phyloP scores from a whole-genome alignment of 2,329 filamentous ascomycete genomes.

The Fusarium tricinctum region DNA sequence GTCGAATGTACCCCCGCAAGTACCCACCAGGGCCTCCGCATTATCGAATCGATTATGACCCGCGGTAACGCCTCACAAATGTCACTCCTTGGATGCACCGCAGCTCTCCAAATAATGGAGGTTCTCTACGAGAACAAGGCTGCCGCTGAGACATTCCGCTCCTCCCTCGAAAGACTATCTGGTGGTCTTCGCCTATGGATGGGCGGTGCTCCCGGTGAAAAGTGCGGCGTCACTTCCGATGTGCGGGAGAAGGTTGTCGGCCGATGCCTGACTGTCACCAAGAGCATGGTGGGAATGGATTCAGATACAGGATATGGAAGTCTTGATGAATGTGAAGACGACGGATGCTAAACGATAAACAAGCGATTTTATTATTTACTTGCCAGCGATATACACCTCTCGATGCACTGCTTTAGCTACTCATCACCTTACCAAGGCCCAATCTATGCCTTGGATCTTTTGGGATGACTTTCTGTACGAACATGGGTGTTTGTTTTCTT shows the following conservation, averaged over 20 bases:
- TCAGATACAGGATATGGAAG: constrained; percentile 72
- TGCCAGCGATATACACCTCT: constrained; percentile 20
- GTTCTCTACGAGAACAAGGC: constrained; percentile 63
- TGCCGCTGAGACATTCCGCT: constrained; percentile 62
- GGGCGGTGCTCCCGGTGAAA: constrained; percentile 65
- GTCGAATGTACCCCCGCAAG: constrained; percentile 53
- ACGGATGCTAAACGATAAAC: constrained; percentile 44
- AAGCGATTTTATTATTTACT: constrained; percentile 18
- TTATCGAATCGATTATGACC: constrained; percentile 65
- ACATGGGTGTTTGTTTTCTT: constrained; percentile 48
- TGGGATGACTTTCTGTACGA: constrained; percentile 48
- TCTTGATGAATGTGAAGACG: constrained; percentile 65
- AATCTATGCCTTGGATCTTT: constrained; percentile 22
- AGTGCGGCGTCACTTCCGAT: constrained; percentile 64
- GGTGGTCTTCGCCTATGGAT: constrained; percentile 73
- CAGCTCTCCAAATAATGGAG: constrained; percentile 71
- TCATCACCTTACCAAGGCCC: constrained; percentile 30
- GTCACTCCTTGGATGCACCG: constrained; percentile 71
- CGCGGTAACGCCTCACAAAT: constrained; percentile 59
- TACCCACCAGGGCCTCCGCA: constrained; percentile 60
- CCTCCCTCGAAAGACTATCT: constrained; percentile 68
- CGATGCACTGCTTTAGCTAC: constrained; percentile 14
- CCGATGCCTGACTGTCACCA: constrained; percentile 68
- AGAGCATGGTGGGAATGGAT: constrained; percentile 71
- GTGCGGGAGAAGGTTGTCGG: constrained; percentile 69